Base-by-base conservation (phyloP, 352 stramenopile species). In the Globisporangium iwayamae region DNA sequence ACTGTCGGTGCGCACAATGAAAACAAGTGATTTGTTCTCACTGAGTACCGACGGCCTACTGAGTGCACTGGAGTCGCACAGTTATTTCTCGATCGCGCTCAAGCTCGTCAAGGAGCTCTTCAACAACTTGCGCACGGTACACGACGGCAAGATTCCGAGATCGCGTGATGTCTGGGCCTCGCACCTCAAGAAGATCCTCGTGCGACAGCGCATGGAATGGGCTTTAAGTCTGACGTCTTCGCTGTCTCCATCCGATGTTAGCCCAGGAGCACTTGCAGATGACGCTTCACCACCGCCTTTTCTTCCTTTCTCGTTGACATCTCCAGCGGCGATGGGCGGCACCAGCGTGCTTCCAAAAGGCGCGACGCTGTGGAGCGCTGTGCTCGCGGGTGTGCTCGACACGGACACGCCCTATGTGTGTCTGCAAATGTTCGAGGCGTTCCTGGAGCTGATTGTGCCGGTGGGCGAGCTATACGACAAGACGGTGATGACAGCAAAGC, bases 391-490 rank as follows among this genome's bases (percentile, higher is more conserved):
- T 7, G 63, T 73, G 20, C 50, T 71, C 0, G 67, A 51, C 11
- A 64, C 83, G 4, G 58, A 60, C 38, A 70, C 64, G 13, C 71
- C 66, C 1, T 45, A 60, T n/a, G 57, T 76, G 55, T 86, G 77
- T 56, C 72, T 80, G 45, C 45, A 69, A 11, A 74, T 76, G 18
- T 83, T 86, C 56, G 69, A 71, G 18, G 39, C 69, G 22, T 67
- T 85, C 20, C 60, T 85, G n/a, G 70, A 78, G 52, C 61, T 85
- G 5, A 54, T 75, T 0, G 60, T 82, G 53, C 56, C 74, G 1
- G 65, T 81, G 38, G 69, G 53, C 3, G 58, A 62, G 22, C 25
- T 64, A 13, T 61, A 60, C 34, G 57, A 73, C 28, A 68, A 63
- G 54, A 60, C 36, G 10, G 25, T 47, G 50, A 16, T 66, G 51